Conservation (phyloP, 331 rosid species). For the Erythrophleum ivorense region DNA sequence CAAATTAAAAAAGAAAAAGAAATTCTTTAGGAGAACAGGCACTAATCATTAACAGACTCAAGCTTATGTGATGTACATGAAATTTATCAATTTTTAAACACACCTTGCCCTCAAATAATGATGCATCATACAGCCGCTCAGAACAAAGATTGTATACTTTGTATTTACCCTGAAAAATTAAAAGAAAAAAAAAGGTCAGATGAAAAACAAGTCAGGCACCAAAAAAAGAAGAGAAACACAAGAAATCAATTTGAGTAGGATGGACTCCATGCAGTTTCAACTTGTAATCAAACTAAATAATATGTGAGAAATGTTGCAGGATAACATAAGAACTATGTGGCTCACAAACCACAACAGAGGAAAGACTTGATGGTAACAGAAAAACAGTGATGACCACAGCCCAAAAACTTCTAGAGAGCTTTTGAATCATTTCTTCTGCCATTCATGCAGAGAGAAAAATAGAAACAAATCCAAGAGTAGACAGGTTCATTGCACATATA, state of each 20-base stretch:
- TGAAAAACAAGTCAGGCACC: slow-evolving; percentile 17
- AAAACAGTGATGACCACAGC: slow-evolving; percentile 18
- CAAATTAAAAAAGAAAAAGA: slow-evolving; percentile 10
- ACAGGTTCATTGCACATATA: neutral
- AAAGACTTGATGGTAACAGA: neutral
- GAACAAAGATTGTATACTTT: slow-evolving; percentile 97
- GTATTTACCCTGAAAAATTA: slow-evolving; percentile 73
- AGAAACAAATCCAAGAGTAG: slow-evolving; percentile 4
- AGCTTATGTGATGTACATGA: neutral
- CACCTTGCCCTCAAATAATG: slow-evolving; percentile 98
- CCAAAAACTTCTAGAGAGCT: neutral
- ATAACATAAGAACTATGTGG: neutral
- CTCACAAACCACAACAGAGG: neutral
- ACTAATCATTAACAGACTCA: slow-evolving; percentile 15
- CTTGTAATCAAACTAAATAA: slow-evolving; percentile 17
- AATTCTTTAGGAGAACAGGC: neutral
- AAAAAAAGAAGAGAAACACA: slow-evolving; percentile 25
- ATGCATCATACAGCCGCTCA: slow-evolving; percentile 97
- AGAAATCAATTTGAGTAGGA: slow-evolving; percentile 14
- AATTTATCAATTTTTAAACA: slow-evolving; percentile 36
- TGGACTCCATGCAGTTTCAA: slow-evolving; percentile 13
- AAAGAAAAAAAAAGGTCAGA: slow-evolving; percentile 21
- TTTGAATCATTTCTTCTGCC: slow-evolving; percentile 5
- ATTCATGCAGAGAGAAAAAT: neutral
- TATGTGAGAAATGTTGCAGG: slow-evolving; percentile 18